Base-by-base conservation (phyloP, 129 eudicot genomes). In the Arctium lappa region DNA sequence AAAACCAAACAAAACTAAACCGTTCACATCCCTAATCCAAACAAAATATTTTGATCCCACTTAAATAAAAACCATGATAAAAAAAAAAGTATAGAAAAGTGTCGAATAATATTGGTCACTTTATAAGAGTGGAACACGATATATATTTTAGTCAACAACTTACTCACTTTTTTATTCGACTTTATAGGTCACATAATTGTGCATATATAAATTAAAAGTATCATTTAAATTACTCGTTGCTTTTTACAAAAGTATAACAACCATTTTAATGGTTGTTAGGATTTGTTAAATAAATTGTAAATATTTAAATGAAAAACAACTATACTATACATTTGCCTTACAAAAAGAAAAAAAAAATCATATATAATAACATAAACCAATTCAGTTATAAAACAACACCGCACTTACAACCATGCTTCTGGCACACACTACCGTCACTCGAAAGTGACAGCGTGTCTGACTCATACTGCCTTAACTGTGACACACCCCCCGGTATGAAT, bases 171-270 rank as follows among this genome's bases (percentile, higher is more conserved):
- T 2, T 69, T 2, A n/a, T 30, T 42, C 76, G 1, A 69, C 83
- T 79, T 79, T 69, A 68, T 68, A 0, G 66, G 40, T 42, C 48
- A 79, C 48, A 79, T 69, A 42, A 80, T 69, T 79, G 34, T 8
- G 29, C n/a, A n/a, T 60, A 60, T 60, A 1, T 60, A n/a, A 60
- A 66, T 65, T 65, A 60, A 60, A 60, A 44, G 33, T 2, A 42
- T 30, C 18, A 44, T n/a, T 60, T 60, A 16, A 60, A 60, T n/a
- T 60, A 60, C n/a, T 60, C 68, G 5, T 60, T 60, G 68, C 68
- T 60, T 56, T 46, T 60, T 18, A 5, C 8, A n/a, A 60, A 60
- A 60, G 29, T 16, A 56, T 16, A 56, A 56, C 65, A 16, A 56
- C 16, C 27, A 15, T 3, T 15, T 16, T 16, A 16, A 60, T n/a